These are phyloP conservation scores for Tuber calosporum DNA, from an alignment of 495 filamentous ascomycete species.

Conservation along the genomic window DNA sequence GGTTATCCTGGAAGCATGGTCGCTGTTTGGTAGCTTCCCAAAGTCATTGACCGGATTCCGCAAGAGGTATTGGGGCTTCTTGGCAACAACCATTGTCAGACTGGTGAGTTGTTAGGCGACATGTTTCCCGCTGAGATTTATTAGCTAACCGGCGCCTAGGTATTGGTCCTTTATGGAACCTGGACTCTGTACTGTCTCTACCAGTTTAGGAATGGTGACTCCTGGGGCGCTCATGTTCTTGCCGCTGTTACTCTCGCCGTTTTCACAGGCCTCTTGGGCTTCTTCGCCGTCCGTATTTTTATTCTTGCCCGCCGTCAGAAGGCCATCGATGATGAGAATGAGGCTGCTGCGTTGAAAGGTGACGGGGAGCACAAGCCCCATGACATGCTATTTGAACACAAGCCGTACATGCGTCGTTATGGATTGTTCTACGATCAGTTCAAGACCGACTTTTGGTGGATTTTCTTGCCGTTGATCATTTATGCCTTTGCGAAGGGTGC, in stretches of 20 bases:
- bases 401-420: conserved; percentile 88
- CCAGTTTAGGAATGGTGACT: conserved; percentile 88
- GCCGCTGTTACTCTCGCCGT: conserved; percentile 71
- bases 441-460: conserved; percentile 89
- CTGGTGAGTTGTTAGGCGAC: conserved; percentile 44
- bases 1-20: conserved; percentile 86
- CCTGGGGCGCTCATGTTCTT: conserved; percentile 84
- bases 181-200: conserved; percentile 96
- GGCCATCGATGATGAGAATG: conserved; percentile 48
- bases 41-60: conserved; percentile 74
- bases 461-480: conserved; percentile 83
- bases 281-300: conserved; percentile 79
- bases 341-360: conserved; percentile 18
- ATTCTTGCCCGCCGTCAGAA: conserved; percentile 66
- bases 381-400: conserved; percentile 67
- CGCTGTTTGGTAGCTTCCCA: conserved; percentile 80
- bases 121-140: conserved; percentile 4
- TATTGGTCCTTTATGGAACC: conserved; percentile 84
- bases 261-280: conserved; percentile 70
- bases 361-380: conserved; percentile 42
- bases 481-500: conserved; percentile 90
- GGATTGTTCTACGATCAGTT: conserved; percentile 95
- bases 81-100: conserved; percentile 80
- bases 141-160: conserved; percentile 42
- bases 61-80: conserved; percentile 88